Conservation (phyloP, 2,329 filamentous ascomycete genomes). For the Monilinia aucupariae region DNA sequence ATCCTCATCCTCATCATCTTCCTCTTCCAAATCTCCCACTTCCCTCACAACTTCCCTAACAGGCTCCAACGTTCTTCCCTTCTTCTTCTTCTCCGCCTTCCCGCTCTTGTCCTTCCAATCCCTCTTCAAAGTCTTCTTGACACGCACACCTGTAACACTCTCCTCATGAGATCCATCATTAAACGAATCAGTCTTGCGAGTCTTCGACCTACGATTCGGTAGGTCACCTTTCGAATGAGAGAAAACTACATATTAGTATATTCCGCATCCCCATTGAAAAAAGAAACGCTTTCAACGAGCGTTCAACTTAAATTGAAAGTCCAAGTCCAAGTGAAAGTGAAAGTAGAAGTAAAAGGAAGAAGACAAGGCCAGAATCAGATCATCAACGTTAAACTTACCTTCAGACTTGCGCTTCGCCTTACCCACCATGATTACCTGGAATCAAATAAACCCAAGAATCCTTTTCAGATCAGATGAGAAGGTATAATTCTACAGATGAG, state of each 20-base stretch:
- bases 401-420: slow-evolving; percentile 11
- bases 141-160: not conserved
- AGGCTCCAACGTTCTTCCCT: slow-evolving; percentile 25
- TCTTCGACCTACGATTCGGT: not conserved
- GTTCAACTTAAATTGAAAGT: not conserved
- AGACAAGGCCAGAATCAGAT: not conserved
- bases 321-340: no score
- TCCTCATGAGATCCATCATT: not conserved
- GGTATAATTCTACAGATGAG: not conserved
- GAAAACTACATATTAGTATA: not conserved
- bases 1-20: no score
- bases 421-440: not conserved
- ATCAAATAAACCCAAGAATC: not conserved
- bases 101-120: slow-evolving; percentile 1
- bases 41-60: not conserved
- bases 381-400: not conserved
- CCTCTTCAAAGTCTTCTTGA: not conserved
- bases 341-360: no score
- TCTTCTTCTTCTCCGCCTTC: slow-evolving; percentile 21
- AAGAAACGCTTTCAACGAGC: no score
- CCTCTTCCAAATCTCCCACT: not conserved
- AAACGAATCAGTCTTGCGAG: not conserved
- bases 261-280: not conserved
- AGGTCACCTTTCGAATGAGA: not conserved
- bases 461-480: not conserved